Base-by-base conservation (phyloP, 1,139 yeast genomes). In the Nakaseomyces uthaithaninus region DNA sequence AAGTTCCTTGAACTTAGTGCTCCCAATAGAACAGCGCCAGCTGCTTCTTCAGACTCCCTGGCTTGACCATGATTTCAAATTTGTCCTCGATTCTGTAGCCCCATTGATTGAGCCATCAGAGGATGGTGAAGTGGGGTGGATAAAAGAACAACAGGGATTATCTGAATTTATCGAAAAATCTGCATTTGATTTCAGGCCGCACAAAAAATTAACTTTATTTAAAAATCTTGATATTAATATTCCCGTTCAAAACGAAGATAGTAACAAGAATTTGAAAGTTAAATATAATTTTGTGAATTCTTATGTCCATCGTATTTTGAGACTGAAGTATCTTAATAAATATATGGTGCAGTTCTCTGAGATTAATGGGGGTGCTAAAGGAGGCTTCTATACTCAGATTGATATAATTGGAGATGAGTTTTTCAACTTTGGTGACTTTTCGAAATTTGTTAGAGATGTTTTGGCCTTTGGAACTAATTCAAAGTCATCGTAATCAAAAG, bases 331-430 rank as follows among this genome's bases (percentile, higher is more conserved):
- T 45, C 54, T 58, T 40, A 55, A 59, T 33, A 65, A 69, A 41
- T 55, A 57, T 40, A 36, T 67, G 36, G 62, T 74, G 2, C 75
- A 74, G 44, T 66, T 65, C 44, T 67, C 71, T 31, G 60, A 70
- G n/a, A 62, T 74, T 16, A 78, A 75, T 50, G 77, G 79, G n/a
- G 81, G 80, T 2, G 51, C 65, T 7, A 56, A 72, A 31, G 80
- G 80, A 17, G 81, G 80, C 0, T 59, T 71, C 42, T 64, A 65
- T 33, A 54, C 66, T 16, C 80, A 75, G 51, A 59, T 74, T 17
- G 66, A 68, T 39, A 60, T 75, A 45, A 63, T 72, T 24, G 75
- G 76, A n/a, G 53, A 51, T 11, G 52, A 49, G 12, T 43, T 45
- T 5, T 40, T 55, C 40, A 41, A 42, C 9, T 44, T 47, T 11